Percentiles rank a stretch among this genome's conserved stretches.
Conservation (phyloP, 2,329 filamentous ascomycete genomes). For the Neonectria magnoliae region DNA sequence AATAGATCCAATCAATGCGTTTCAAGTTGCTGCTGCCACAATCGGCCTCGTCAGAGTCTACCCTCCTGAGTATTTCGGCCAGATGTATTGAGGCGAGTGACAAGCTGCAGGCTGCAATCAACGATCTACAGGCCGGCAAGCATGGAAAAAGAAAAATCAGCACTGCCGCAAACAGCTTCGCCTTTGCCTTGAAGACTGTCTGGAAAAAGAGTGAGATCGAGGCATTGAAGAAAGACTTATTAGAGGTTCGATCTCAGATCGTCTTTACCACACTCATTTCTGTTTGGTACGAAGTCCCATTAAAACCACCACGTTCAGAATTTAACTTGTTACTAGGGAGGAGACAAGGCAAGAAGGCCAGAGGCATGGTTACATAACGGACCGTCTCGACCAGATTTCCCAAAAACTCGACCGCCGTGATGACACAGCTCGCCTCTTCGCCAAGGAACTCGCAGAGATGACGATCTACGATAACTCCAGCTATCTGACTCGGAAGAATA, state of each 20-base stretch:
- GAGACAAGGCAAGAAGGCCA: neutral
- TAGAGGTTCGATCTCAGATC: neutral
- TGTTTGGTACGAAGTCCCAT: neutral
- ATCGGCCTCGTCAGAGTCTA: neutral
- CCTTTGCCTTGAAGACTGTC: neutral
- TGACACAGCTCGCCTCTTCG: neutral
- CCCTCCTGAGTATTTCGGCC: neutral
- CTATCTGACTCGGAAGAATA: neutral
- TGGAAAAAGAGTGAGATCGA: neutral
- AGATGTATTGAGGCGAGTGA: neutral
- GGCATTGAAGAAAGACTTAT: neutral
- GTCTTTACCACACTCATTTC: neutral
- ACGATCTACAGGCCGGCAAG: neutral
- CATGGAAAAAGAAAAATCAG: neutral
- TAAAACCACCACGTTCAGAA: too few relatives aligned
- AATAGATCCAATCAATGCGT: constrained; percentile 2
- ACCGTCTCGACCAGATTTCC: neutral
- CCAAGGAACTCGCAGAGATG: neutral
- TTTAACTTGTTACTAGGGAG: neutral
- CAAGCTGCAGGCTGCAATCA: neutral
- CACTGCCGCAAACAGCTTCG: neutral
- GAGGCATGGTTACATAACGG: neutral
- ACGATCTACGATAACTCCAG: neutral
- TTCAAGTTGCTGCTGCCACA: neutral
- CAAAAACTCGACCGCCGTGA: neutral